Evolutionary conservation across 768 basidiomycete genomes (phyloP), one percentile per base, ranked within the genome.

Genomic region (Mycena maculata): DNA sequence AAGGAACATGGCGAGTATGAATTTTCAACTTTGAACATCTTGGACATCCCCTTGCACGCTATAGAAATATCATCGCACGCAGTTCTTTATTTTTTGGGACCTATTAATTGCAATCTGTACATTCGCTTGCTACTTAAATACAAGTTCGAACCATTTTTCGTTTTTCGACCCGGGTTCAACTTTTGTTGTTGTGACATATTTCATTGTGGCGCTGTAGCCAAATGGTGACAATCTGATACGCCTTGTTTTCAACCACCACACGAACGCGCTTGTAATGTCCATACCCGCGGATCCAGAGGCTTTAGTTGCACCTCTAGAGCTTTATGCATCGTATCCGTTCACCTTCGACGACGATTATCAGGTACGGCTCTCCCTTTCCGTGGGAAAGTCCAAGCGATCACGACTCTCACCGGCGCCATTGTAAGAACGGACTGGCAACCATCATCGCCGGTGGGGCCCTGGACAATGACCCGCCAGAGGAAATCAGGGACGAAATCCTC

Each of bases 371-470:
- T 44, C 33, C 15, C 30, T 52, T 55, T 33, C 42, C 20, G 27
- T 4, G 56, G 36, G n/a, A 38, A 9, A 30, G n/a, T 25, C 36
- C 45, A 44, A 45, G 54, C 57, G 36, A 60, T 62, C 41, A 18
- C 55, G 30, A 57, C 33, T 36, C 33, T 54, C 7, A 13, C 6
- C 15, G 48, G 56, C 44, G 42, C 30, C 38, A 10, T 8, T 23
- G 59, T 44, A 67, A 71, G 69, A 67, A 47, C 36, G 92, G 92
- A 71, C 78, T 92, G 44, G 82, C 83, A 65, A 86, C 83, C 60
- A 85, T 93, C 31, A 68, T 89, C 8, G 75, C 83, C 7, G 83
- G 80, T 16, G 81, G 81, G 15, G 75, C 82, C 4, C 67, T 84
- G 36, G 73, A 79, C 11, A 70, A 73, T n/a, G 73, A 73, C 67